phyloP scores from a whole-genome alignment of 1,139 yeast genomes.

The Blastobotrys ciferrii region DNA sequence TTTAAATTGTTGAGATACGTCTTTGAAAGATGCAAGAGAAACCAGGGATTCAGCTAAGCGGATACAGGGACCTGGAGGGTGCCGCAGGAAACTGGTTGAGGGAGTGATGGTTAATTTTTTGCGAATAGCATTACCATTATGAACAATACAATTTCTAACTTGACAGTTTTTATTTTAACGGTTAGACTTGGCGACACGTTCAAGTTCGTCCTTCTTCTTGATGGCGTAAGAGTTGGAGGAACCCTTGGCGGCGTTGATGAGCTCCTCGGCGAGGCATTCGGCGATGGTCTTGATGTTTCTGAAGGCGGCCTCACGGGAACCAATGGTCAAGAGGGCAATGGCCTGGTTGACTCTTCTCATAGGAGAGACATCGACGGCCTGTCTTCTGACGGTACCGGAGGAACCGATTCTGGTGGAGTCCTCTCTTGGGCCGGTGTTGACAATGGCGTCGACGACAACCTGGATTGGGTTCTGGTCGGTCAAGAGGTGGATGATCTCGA shows the following conservation, averaged over 20 bases:
- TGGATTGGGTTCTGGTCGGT: conserved; percentile 99
- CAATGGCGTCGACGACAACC: conserved; percentile 98
- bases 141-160: conserved; percentile 14
- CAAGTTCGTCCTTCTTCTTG: conserved; percentile 99
- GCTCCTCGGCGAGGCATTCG: conserved; percentile 99
- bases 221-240: conserved; percentile 99
- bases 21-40: too few relatives aligned
- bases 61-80: too few relatives aligned
- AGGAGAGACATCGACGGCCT: conserved; percentile 99
- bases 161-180: conserved; percentile 59
- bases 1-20: too few relatives aligned
- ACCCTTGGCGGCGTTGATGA: conserved; percentile 99
- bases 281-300: conserved; percentile 99
- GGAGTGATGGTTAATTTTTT: too few relatives aligned
- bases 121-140: conserved; percentile 15
- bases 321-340: conserved; percentile 94
- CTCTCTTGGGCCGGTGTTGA: conserved; percentile 99
- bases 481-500: conserved; percentile 95
- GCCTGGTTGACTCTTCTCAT: conserved; percentile 99
- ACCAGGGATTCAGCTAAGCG: too few relatives aligned
- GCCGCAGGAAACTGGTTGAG: too few relatives aligned
- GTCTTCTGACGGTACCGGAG: conserved; percentile 99
- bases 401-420: conserved; percentile 99
- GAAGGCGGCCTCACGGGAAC: conserved; percentile 99
- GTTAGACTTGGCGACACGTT: conserved; percentile 99